These are phyloP conservation scores for Plectranthus barbatus DNA, from an alignment of 257 asterid genomes.

Conservation along the genomic window DNA sequence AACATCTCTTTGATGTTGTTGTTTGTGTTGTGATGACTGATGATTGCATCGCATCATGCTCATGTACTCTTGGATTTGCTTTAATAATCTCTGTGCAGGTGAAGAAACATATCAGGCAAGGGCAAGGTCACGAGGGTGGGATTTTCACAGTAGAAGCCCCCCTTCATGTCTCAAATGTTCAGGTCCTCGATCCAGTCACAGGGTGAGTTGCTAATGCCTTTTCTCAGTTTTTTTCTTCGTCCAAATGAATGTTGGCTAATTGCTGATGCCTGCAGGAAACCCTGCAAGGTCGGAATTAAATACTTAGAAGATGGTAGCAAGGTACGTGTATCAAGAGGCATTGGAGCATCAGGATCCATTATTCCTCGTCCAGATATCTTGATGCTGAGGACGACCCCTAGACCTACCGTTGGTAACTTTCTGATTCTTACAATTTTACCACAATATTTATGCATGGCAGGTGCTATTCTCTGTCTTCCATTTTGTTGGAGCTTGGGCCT, in stretches of 20 bases:
- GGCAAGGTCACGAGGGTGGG: constrained; percentile 98
- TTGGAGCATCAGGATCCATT: constrained; percentile 78
- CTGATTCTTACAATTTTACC: constrained; percentile 12
- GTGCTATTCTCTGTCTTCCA: neutral
- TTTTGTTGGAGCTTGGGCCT: neutral
- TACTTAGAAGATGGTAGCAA: constrained; percentile 79
- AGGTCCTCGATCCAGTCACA: constrained; percentile 82
- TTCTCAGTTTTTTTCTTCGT: neutral
- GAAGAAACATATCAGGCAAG: constrained; percentile 93
- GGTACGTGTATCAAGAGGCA: constrained; percentile 84
- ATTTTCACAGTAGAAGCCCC: constrained; percentile 96
- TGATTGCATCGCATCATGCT: neutral
- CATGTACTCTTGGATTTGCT: neutral
- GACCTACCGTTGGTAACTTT: constrained; percentile 71
- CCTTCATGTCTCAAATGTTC: constrained; percentile 86
- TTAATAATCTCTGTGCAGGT: constrained; percentile 42
- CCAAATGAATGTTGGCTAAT: constrained; percentile 11
- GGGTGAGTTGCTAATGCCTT: constrained; percentile 37
- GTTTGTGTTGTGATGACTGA: neutral
- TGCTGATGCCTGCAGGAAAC: constrained; percentile 49
- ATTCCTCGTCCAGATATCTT: constrained; percentile 91
- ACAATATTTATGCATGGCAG: neutral
- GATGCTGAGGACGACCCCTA: constrained; percentile 71
- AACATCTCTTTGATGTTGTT: neutral
- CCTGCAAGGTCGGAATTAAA: constrained; percentile 71